Evolutionary conservation across 441 rosid species (phyloP), one percentile per base, ranked within the genome.

Genomic region (Populus trichocarpa): DNA sequence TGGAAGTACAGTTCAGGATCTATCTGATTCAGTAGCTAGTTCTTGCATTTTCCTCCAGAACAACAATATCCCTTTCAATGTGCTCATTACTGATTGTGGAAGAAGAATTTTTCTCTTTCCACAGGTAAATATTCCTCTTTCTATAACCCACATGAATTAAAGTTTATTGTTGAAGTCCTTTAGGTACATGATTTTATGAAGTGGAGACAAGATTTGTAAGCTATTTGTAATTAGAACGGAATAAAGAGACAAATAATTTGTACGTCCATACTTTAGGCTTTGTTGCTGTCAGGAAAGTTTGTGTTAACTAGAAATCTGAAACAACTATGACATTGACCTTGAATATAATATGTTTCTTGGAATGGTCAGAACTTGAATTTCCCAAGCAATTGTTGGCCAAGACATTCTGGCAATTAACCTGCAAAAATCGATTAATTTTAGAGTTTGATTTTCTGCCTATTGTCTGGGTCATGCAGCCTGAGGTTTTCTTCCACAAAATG

Each of bases 11-110:
- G 57, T 91, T 77, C 83, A 85, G 78, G 88, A 87, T 69, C 80
- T 94, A 38, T 88, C 98, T 9, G 77, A 85, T 81, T 86, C 85
- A 6, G 93, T 96, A 9, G 88, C 98, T 2, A 88, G 86, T 74
- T 85, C 94, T 69, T 94, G 98, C 84, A 83, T 93, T 75, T 91
- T 88, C 86, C 98, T 96, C 65, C 98, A 96, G 86, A 87, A 90
- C 20, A 92, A 88, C 91, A 94, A 94, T 84, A 89, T 96, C 75
- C 98, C 99, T 64, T 92, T 46, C 32, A 30, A 30, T 30, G 32
- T 30, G 32, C 32, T 30, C 32, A 30, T 30, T 30, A 4, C 32
- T 30, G 93, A 91, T 80, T 86, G 89, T 73, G 98, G 98, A 80
- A 94, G 86, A 80, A 88, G 90, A 33, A 73, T 91, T 86, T 96